These are phyloP conservation scores for Lanmaoa rubissima DNA, from an alignment of 768 basidiomycete genomes.

Conservation along the genomic window DNA sequence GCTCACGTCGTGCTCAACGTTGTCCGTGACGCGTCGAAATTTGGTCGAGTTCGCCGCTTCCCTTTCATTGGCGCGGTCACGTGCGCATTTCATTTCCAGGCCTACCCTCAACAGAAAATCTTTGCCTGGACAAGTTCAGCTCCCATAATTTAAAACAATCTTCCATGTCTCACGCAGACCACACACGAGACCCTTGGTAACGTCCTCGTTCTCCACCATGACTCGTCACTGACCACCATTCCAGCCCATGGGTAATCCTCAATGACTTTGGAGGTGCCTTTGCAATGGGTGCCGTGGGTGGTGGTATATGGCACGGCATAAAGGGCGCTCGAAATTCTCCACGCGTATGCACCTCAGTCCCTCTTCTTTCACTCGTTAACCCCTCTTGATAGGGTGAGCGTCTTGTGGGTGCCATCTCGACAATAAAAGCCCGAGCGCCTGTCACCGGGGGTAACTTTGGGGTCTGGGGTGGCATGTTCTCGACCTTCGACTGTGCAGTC, in stretches of 20 bases:
- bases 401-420: conserved; percentile 88
- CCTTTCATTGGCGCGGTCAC: conserved; percentile 32
- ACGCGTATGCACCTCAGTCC: conserved; percentile 52
- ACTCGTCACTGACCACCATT: conserved; percentile 2
- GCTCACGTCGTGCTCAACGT: conserved; percentile 21
- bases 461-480: conserved; percentile 98
- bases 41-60: background rate
- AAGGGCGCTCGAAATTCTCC: conserved; percentile 98
- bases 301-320: conserved; percentile 98
- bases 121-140: background rate
- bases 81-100: conserved; percentile 12
- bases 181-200: conserved; percentile 91
- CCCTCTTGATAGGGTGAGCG: conserved; percentile 78
- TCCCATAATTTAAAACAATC: background rate
- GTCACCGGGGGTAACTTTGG: conserved; percentile 98
- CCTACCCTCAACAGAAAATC: conserved; percentile 35
- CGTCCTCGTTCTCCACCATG: conserved; percentile 9
- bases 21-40: conserved; percentile 21
- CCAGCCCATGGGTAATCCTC: conserved; percentile 96
- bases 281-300: conserved; percentile 96
- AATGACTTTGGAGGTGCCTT: conserved; percentile 98
- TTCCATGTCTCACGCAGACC: conserved; percentile 84
- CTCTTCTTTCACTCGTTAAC: background rate
- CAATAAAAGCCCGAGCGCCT: conserved; percentile 96
- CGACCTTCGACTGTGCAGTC: conserved; percentile 96